A percentile compares a stretch with the other conserved stretches of the same genome.
These are phyloP conservation scores for Calycina marina DNA, from an alignment of 2,329 filamentous ascomycete genomes.

Conservation along the genomic window DNA sequence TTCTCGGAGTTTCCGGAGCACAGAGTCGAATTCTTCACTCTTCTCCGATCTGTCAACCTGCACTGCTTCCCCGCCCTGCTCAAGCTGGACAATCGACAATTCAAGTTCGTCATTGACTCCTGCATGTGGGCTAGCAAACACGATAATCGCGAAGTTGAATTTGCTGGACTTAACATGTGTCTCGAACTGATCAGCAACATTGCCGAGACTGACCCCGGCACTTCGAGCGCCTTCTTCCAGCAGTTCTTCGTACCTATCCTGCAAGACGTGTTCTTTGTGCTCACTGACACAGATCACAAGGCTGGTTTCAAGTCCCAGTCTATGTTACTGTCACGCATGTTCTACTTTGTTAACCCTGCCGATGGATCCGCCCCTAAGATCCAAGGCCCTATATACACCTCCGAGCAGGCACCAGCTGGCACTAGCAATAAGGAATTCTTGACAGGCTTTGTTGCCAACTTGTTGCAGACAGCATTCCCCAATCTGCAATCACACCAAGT, in stretches of 20 bases:
- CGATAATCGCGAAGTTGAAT: conserved; percentile 95
- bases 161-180: conserved; percentile 94
- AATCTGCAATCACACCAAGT: conserved; percentile 92
- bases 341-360: conserved; percentile 77
- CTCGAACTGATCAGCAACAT: conserved; percentile 96
- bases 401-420: conserved; percentile 68
- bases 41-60: conserved; percentile 87
- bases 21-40: conserved; percentile 98
- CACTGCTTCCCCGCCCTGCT: conserved; percentile 92
- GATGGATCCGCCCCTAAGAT: conserved; percentile 66
- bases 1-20: conserved; percentile 99
- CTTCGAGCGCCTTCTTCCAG: conserved; percentile 91
- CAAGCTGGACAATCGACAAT: conserved; percentile 88
- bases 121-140: conserved; percentile 99
- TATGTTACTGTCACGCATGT: conserved; percentile 84
- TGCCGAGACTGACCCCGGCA: conserved; percentile 74
- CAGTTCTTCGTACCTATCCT: conserved; percentile 92
- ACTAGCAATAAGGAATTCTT: conserved; percentile 88
- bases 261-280: conserved; percentile 95
- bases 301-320: conserved; percentile 98
- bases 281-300: conserved; percentile 97
- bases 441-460: conserved; percentile 68
- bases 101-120: conserved; percentile 98
- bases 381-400: conserved; percentile 75
- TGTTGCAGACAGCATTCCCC: conserved; percentile 81